Evolutionary conservation across 306 rosid genomes (phyloP).

Genomic region (Vigna trinervia): DNA sequence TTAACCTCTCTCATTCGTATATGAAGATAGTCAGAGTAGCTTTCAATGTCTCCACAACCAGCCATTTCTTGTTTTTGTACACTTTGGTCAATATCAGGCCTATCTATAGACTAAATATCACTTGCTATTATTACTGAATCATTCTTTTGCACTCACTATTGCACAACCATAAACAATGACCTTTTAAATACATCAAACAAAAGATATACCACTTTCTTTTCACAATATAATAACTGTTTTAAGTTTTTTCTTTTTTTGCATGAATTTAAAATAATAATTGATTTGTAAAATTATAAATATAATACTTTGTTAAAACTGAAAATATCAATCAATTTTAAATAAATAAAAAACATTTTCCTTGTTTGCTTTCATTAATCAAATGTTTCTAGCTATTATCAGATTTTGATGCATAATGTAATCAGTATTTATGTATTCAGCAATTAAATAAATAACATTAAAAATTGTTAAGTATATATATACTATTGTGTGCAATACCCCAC

Average conservation of each 20-base stretch:
- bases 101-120: background rate
- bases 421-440: background rate
- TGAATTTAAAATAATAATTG: no score
- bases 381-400: background rate
- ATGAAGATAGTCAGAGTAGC: background rate
- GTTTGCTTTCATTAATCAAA: background rate
- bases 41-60: background rate
- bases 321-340: no score
- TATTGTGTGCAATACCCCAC: slow-evolving; percentile 17
- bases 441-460: background rate
- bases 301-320: no score
- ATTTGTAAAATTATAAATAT: no score
- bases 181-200: no score
- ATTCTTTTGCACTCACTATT: background rate
- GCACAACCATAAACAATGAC: background rate
- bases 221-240: no score
- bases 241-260: no score
- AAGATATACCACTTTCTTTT: no score
- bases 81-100: background rate
- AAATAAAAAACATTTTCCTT: background rate
- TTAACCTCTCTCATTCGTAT: background rate
- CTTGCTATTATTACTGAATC: background rate
- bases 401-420: background rate
- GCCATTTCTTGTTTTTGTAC: background rate
- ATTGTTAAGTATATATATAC: no score